Evolutionary conservation across 202 grass and related monocot genomes (phyloP).

Genomic region (Hordeum pubiflorum): DNA sequence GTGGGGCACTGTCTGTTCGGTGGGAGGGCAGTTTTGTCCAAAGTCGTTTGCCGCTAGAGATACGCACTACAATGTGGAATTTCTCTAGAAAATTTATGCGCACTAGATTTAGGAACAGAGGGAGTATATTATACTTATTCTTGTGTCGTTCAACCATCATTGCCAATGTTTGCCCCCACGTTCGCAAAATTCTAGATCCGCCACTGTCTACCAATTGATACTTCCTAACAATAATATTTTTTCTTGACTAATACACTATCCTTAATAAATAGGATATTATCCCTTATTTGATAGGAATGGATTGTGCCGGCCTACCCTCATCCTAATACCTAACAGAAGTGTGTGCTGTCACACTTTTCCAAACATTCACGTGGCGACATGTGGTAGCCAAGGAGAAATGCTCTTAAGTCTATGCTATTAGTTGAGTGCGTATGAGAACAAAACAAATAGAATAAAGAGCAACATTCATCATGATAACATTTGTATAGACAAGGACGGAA

Average conservation of each 20-base stretch:
- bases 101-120: no score
- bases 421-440: background rate
- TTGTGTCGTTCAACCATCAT: no score
- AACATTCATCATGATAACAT: background rate
- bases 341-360: background rate
- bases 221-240: background rate
- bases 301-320: background rate
- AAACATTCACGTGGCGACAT: background rate
- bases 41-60: no score
- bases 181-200: no score
- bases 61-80: no score
- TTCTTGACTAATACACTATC: background rate
- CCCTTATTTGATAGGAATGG: background rate
- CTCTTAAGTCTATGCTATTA: background rate
- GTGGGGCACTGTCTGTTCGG: no score
- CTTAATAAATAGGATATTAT: background rate
- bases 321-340: background rate
- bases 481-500: background rate
- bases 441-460: background rate
- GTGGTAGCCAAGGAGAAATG: background rate
- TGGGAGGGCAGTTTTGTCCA: no score
- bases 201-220: background rate
- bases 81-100: no score
- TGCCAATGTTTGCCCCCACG: no score
- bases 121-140: no score